phyloP scores from a whole-genome alignment of 345 rosid genomes.

The Sonneratia caseolaris region DNA sequence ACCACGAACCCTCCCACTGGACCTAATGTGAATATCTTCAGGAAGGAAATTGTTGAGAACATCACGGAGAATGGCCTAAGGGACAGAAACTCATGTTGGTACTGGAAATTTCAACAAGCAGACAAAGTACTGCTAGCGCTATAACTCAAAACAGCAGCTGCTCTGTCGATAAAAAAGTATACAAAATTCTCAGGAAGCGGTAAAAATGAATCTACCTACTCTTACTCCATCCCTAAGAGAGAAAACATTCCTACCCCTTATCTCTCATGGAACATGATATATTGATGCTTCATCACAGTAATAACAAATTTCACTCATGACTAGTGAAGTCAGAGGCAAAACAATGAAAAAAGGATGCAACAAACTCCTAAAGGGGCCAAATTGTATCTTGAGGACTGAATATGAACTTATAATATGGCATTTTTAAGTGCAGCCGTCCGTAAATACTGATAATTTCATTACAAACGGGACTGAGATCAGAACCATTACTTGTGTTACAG shows the following conservation, averaged over 20 bases:
- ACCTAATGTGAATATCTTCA: slow-evolving; percentile 67
- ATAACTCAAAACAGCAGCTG: not conserved
- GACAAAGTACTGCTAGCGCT: not conserved
- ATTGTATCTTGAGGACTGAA: not conserved
- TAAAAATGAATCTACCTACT: too few relatives aligned
- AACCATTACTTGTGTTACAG: not conserved
- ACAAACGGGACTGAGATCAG: not conserved
- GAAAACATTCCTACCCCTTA: not conserved
- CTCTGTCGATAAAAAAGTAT: not conserved
- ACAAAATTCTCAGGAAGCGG: not conserved
- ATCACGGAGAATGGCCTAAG: slow-evolving; percentile 72
- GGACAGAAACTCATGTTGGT: not conserved
- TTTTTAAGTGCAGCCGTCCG: not conserved
- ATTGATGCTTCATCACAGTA: not conserved
- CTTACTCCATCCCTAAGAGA: too few relatives aligned
- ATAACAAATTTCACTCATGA: not conserved
- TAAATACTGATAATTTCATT: not conserved
- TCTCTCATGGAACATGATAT: not conserved
- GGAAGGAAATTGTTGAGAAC: slow-evolving; percentile 66
- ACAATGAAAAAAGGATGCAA: not conserved
- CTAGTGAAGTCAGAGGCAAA: not conserved
- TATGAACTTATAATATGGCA: not conserved
- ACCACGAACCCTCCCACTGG: slow-evolving; percentile 91
- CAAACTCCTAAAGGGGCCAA: not conserved
- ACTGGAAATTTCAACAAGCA: not conserved